These are phyloP conservation scores for Laetiporus sulphureus DNA, from an alignment of 1,284 basidiomycete genomes.

Conservation along the genomic window DNA sequence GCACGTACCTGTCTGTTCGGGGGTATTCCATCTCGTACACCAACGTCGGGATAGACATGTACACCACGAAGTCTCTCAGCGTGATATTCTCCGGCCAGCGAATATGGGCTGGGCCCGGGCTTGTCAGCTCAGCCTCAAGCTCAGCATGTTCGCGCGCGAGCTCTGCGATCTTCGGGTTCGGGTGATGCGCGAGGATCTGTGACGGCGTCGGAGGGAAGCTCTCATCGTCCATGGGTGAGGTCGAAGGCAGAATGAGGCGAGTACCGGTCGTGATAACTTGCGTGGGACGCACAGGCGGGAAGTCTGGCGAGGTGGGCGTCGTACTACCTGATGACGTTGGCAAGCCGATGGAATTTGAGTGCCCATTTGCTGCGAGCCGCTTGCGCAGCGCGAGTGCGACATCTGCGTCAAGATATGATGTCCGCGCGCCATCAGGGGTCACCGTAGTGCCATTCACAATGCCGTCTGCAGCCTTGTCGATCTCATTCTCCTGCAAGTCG, in stretches of 20 bases:
- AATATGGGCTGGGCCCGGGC: slow-evolving; percentile 57
- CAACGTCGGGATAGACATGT: slow-evolving; percentile 86
- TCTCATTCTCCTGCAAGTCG: slow-evolving; percentile 4
- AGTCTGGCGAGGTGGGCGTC: slow-evolving; percentile 7
- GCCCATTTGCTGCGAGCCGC: slow-evolving; percentile 31
- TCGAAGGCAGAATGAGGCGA: slow-evolving; percentile 12
- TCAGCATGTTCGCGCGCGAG: slow-evolving; percentile 77
- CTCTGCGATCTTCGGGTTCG: slow-evolving; percentile 58
- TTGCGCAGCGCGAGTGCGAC: slow-evolving; percentile 47
- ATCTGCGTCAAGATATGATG: slow-evolving; percentile 48
- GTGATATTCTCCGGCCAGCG: slow-evolving; percentile 87
- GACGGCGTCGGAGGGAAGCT: slow-evolving; percentile 14
- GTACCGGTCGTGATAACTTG: slow-evolving; percentile 22
- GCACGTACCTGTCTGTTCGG: slow-evolving; percentile 66
- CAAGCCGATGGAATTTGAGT: slow-evolving; percentile 4
- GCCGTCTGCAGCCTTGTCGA: slow-evolving; percentile 11
- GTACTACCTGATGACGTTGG: slow-evolving; percentile 1
- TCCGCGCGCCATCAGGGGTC: slow-evolving; percentile 33
- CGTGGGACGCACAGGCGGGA: slow-evolving; percentile 7
- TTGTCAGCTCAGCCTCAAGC: slow-evolving; percentile 72
- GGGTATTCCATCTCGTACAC: slow-evolving; percentile 98
- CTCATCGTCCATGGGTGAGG: slow-evolving; percentile 8
- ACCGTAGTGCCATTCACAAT: slow-evolving; percentile 26
- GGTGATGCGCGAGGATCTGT: slow-evolving; percentile 69
- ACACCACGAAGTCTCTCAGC: slow-evolving; percentile 80